These are phyloP conservation scores for Rhodotorula sp. DNA, from an alignment of 1,284 basidiomycete species.

Conservation along the genomic window DNA sequence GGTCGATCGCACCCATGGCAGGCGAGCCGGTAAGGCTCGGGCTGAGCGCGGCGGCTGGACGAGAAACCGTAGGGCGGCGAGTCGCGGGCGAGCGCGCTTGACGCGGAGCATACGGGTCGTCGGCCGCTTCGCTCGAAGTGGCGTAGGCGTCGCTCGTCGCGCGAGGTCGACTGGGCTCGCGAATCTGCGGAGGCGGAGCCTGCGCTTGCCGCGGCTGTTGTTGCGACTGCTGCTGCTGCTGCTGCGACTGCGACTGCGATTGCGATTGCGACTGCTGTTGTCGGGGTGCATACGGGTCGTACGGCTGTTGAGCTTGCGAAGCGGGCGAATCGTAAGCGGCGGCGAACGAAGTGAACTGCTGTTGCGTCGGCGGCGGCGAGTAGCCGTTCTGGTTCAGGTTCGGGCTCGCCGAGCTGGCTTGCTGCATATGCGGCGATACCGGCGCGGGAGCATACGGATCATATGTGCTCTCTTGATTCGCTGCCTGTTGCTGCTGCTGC, in stretches of 20 bases:
- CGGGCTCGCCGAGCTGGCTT: not conserved
- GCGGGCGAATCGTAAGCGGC: slow-evolving; percentile 11
- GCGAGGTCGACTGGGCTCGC: not conserved
- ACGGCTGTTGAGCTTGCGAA: slow-evolving; percentile 1
- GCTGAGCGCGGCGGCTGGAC: not conserved
- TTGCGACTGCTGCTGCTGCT: not conserved
- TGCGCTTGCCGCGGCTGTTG: slow-evolving; percentile 16
- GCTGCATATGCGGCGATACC: not conserved
- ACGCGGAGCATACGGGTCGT: slow-evolving; percentile 2
- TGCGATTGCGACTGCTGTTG: not conserved
- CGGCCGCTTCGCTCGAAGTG: not conserved
- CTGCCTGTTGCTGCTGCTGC: not conserved
- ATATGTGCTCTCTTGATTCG: slow-evolving; percentile 2
- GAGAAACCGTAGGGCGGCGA: slow-evolving; percentile 1
- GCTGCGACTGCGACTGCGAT: not conserved
- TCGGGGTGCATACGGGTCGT: slow-evolving; percentile 30
- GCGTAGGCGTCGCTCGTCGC: slow-evolving; percentile 1
- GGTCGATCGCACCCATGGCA: not conserved
- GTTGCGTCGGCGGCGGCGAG: slow-evolving; percentile 13
- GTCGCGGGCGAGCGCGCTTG: slow-evolving; percentile 9
- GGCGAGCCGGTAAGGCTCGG: not conserved
- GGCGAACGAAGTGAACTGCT: slow-evolving; percentile 27
- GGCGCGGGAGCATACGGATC: slow-evolving; percentile 10
- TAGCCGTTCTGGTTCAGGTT: slow-evolving; percentile 12
- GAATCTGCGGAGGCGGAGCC: not conserved